Conservation (phyloP, 1,139 yeast genomes). For the Taiozyma sp. region DNA sequence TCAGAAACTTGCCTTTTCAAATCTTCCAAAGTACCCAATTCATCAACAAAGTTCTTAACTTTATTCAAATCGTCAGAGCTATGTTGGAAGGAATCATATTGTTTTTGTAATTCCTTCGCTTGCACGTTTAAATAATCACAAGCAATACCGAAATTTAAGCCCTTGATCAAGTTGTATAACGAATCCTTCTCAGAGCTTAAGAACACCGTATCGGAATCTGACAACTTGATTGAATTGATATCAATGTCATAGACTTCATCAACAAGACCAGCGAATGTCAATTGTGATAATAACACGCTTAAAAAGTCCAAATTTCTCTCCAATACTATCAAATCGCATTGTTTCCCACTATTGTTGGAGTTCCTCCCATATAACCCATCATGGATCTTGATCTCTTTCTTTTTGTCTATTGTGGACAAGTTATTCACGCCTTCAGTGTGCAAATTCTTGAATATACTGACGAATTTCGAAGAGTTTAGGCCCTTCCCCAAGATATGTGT, state of each 20-base stretch:
- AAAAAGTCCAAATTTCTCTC: slow-evolving; percentile 74
- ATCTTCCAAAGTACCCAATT: slow-evolving; percentile 59
- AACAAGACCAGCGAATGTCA: slow-evolving; percentile 77
- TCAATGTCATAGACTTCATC: slow-evolving; percentile 62
- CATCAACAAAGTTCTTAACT: slow-evolving; percentile 67
- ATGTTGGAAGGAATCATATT: slow-evolving; percentile 55
- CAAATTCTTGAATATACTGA: slow-evolving; percentile 29
- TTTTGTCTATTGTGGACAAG: slow-evolving; percentile 24
- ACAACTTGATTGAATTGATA: slow-evolving; percentile 39
- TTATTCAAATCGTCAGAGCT: slow-evolving; percentile 37
- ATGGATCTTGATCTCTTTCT: slow-evolving; percentile 17
- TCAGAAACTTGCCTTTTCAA: slow-evolving; percentile 65
- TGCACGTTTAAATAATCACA: slow-evolving; percentile 65
- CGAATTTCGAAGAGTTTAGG: slow-evolving; percentile 34
- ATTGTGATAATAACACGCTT: slow-evolving; percentile 67
- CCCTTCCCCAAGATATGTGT: slow-evolving; percentile 43
- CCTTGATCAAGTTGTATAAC: slow-evolving; percentile 26
- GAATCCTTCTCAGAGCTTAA: slow-evolving; percentile 19
- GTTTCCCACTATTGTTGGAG: slow-evolving; percentile 26
- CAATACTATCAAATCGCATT: slow-evolving; percentile 59
- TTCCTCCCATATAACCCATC: slow-evolving; percentile 20
- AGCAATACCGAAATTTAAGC: slow-evolving; percentile 72
- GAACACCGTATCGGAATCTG: slow-evolving; percentile 20
- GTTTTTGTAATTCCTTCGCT: slow-evolving; percentile 67
- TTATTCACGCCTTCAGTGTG: slow-evolving; percentile 25